Conservation (phyloP, 768 basidiomycete species). For the Russula sp. region DNA sequence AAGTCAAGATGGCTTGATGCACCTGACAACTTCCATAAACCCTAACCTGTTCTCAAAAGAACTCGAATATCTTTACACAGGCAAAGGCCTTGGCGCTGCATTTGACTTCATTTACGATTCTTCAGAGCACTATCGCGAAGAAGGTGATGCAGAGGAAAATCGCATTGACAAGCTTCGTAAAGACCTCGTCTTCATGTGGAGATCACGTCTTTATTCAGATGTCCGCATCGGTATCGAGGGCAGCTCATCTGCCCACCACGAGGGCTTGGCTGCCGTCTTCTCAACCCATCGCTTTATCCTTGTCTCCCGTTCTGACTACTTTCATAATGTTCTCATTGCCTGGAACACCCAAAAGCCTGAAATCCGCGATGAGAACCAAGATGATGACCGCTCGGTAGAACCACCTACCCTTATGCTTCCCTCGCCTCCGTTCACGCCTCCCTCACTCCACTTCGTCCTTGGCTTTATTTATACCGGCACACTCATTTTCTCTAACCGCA, state of each 20-base stretch:
- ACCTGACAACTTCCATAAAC: slow-evolving; percentile 65
- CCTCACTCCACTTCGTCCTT: slow-evolving; percentile 89
- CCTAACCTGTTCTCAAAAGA: slow-evolving; percentile 84
- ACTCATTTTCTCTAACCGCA: slow-evolving; percentile 85
- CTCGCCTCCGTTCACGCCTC: slow-evolving; percentile 92
- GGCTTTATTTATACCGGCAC: slow-evolving; percentile 96
- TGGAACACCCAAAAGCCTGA: slow-evolving; percentile 48
- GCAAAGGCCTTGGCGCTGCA: slow-evolving; percentile 81
- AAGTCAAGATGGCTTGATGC: slow-evolving; percentile 48
- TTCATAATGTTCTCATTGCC: slow-evolving; percentile 71
- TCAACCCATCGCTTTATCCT: slow-evolving; percentile 93
- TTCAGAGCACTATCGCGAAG: slow-evolving; percentile 40
- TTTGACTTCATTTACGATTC: slow-evolving; percentile 85
- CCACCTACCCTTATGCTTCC: slow-evolving; percentile 68
- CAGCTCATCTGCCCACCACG: slow-evolving; percentile 58
- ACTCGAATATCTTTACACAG: slow-evolving; percentile 93
- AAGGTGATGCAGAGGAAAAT: slow-evolving; percentile 50
- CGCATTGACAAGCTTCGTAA: slow-evolving; percentile 84
- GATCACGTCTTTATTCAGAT: slow-evolving; percentile 90
- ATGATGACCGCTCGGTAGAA: slow-evolving; percentile 39
- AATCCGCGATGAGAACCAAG: slow-evolving; percentile 35
- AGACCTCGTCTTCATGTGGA: slow-evolving; percentile 96
- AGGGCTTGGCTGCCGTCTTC: slow-evolving; percentile 77
- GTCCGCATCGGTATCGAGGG: slow-evolving; percentile 77
- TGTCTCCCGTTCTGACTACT: slow-evolving; percentile 85